Conservation (phyloP, 257 asterid species). For the Lycium barbarum region DNA sequence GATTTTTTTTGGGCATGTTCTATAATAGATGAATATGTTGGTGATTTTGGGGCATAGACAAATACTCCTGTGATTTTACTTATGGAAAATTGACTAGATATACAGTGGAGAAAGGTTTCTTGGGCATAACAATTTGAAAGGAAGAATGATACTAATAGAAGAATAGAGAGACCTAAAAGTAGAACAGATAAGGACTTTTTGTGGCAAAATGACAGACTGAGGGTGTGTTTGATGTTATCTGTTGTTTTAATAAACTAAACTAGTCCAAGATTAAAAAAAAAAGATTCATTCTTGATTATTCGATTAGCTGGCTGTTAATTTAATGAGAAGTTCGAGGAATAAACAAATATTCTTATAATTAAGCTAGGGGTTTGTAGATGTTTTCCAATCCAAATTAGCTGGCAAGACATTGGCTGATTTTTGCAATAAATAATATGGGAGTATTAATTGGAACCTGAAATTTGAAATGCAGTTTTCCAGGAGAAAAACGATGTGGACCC, state of each 20-base stretch:
- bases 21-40: slow-evolving; percentile 23
- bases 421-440: not conserved
- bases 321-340: too few relatives aligned
- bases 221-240: too few relatives aligned
- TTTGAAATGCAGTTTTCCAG: not conserved
- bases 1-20: slow-evolving; percentile 33
- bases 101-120: not conserved
- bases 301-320: too few relatives aligned
- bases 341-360: too few relatives aligned
- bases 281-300: too few relatives aligned
- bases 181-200: not conserved
- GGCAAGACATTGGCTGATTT: not conserved
- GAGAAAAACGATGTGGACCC: not conserved
- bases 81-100: slow-evolving; percentile 4
- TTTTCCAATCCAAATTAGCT: not conserved
- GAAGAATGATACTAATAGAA: not conserved
- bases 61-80: slow-evolving; percentile 12
- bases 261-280: too few relatives aligned
- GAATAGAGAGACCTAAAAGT: not conserved
- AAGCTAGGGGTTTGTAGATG: not conserved
- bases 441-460: not conserved
- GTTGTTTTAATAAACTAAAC: too few relatives aligned
- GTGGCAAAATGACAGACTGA: not conserved
- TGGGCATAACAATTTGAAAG: not conserved
- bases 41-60: slow-evolving; percentile 33